A percentile compares a stretch with the other conserved stretches of the same genome.
These are phyloP conservation scores for Calycina herbarum DNA, from an alignment of 2,329 filamentous ascomycete genomes.

Conservation along the genomic window DNA sequence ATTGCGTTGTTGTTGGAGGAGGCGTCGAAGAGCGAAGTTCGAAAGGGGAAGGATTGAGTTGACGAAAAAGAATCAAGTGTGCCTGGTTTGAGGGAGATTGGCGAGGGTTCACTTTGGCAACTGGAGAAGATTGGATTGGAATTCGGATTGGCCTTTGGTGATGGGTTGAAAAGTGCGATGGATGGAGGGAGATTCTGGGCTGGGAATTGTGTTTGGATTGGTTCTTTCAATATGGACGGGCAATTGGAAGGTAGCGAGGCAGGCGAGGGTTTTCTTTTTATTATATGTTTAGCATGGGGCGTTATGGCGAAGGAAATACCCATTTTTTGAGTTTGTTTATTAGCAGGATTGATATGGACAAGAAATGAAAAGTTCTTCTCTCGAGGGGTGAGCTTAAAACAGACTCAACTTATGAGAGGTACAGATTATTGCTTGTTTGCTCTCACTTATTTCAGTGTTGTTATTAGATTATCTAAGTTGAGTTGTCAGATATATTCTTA, in stretches of 20 bases:
- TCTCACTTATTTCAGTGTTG: no score
- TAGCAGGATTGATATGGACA: background rate
- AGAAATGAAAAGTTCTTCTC: background rate
- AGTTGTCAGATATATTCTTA: no score
- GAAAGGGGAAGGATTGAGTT: no score
- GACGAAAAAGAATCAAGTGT: no score
- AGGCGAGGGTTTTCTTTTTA: background rate
- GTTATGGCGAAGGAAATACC: constrained; percentile 5
- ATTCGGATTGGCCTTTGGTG: no score
- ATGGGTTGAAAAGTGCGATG: background rate
- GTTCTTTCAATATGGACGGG: background rate
- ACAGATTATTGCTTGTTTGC: background rate
- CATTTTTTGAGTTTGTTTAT: background rate
- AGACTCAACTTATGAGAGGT: background rate
- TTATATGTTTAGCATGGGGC: background rate
- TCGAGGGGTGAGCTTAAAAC: no score
- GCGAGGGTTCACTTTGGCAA: no score
- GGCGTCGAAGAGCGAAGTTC: no score
- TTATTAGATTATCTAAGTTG: no score
- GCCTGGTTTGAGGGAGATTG: no score
- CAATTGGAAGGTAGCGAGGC: background rate
- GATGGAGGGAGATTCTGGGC: background rate
- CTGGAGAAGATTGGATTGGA: no score
- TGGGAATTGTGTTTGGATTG: background rate
- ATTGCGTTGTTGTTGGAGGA: no score